phyloP scores from a whole-genome alignment of 352 stramenopile genomes.

The Poterioochromonas sp. region DNA sequence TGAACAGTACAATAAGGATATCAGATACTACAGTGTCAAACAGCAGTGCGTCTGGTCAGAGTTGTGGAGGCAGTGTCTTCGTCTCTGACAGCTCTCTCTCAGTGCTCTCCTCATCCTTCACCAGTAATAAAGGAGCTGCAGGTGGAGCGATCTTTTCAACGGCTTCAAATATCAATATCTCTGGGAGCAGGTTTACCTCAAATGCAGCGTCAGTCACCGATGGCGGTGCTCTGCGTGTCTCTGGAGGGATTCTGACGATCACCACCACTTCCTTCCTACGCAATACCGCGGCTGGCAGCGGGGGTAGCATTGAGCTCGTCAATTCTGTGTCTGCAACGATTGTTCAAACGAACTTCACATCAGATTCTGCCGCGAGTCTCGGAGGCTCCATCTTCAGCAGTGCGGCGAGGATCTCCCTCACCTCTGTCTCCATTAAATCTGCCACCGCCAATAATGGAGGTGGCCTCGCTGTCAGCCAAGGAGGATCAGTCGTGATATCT shows the following conservation, averaged over 20 bases:
- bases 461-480: neutral
- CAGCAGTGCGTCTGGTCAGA: neutral
- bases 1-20: neutral
- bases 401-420: neutral
- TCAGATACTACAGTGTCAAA: neutral
- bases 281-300: neutral
- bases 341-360: neutral
- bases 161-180: neutral
- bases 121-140: neutral
- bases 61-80: neutral
- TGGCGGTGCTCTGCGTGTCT: neutral
- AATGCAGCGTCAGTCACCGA: neutral
- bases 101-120: neutral
- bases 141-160: neutral
- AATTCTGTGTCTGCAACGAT: neutral
- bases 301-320: neutral
- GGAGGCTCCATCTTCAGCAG: neutral
- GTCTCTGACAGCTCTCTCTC: neutral
- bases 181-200: neutral
- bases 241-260: neutral
- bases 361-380: neutral
- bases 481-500: neutral
- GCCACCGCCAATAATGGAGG: neutral
- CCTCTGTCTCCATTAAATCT: neutral
- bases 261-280: neutral